Evolutionary conservation across 1,284 basidiomycete genomes (phyloP).

Genomic region (Mycena sp.): DNA sequence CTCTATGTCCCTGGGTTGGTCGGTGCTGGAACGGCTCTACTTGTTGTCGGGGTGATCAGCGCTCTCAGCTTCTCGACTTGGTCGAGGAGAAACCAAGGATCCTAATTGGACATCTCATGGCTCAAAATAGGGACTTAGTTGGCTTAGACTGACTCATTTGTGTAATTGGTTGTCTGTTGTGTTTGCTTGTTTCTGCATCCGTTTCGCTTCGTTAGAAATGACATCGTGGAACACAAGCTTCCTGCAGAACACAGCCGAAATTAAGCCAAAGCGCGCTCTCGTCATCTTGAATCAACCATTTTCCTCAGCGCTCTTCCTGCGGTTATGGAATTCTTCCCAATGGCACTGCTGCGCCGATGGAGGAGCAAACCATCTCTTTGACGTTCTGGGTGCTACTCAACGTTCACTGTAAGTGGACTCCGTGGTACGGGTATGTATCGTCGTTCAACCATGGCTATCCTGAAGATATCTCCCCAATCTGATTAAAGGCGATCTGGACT

Average conservation of each 20-base stretch:
- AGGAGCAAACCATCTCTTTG: slow-evolving; percentile 89
- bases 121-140: neutral
- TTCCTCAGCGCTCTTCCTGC: slow-evolving; percentile 65
- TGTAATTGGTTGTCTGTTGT: slow-evolving; percentile 1
- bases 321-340: slow-evolving; percentile 74
- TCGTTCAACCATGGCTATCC: slow-evolving; percentile 39
- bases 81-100: slow-evolving; percentile 75
- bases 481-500: slow-evolving; percentile 96
- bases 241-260: slow-evolving; percentile 6
- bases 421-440: neutral
- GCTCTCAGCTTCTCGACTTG: slow-evolving; percentile 76
- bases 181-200: neutral
- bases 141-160: slow-evolving; percentile 1
- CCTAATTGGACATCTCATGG: slow-evolving; percentile 41
- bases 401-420: slow-evolving; percentile 35
- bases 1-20: slow-evolving; percentile 78
- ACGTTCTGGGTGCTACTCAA: slow-evolving; percentile 54
- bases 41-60: slow-evolving; percentile 80
- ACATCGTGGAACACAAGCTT: slow-evolving; percentile 25
- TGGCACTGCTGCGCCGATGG: slow-evolving; percentile 91
- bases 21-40: slow-evolving; percentile 79
- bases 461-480: slow-evolving; percentile 81
- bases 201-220: too few relatives aligned
- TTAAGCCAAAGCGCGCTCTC: slow-evolving; percentile 58
- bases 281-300: slow-evolving; percentile 94